Percentiles rank a stretch among this genome's conserved stretches.
Evolutionary conservation across 2,329 filamentous ascomycete genomes (phyloP).

Genomic region (Diaporthe citri): DNA sequence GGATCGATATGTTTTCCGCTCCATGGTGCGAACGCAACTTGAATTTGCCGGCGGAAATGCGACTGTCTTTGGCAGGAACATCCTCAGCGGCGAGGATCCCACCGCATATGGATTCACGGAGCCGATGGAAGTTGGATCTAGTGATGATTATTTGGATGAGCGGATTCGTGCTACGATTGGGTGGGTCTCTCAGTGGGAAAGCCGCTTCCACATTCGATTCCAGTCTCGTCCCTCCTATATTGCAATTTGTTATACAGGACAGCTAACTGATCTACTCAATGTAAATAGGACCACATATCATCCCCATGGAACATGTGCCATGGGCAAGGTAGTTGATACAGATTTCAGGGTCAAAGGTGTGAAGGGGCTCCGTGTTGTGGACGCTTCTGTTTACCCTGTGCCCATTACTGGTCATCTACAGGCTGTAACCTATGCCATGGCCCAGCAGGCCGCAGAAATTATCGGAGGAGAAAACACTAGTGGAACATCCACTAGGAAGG

Average conservation of each 20-base stretch:
- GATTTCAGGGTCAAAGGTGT: constrained; percentile 9
- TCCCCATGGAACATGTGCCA: not conserved
- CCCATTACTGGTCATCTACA: constrained; percentile 10
- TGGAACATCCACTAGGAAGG: not conserved
- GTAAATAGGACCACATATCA: not conserved
- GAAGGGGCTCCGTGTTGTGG: not conserved
- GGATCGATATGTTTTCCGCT: constrained; percentile 12
- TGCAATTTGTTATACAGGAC: not conserved
- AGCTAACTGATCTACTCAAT: not conserved
- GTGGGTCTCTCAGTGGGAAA: not conserved
- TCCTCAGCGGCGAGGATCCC: constrained; percentile 11
- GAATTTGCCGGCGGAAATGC: not conserved
- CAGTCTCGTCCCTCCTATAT: not conserved
- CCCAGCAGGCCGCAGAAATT: not conserved
- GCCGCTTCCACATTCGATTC: not conserved
- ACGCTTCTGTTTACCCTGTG: constrained; percentile 16
- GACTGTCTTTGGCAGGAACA: not conserved
- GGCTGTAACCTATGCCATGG: constrained; percentile 2
- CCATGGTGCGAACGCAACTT: constrained; percentile 6
- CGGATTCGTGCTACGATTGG: not conserved
- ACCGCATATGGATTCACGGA: not conserved
- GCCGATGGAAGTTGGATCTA: not conserved
- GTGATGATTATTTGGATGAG: constrained; percentile 5
- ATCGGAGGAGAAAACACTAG: not conserved
- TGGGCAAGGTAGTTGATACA: constrained; percentile 26